Conservation (phyloP, 2,329 filamentous ascomycete genomes). For the Colletotrichum spaethianum region DNA sequence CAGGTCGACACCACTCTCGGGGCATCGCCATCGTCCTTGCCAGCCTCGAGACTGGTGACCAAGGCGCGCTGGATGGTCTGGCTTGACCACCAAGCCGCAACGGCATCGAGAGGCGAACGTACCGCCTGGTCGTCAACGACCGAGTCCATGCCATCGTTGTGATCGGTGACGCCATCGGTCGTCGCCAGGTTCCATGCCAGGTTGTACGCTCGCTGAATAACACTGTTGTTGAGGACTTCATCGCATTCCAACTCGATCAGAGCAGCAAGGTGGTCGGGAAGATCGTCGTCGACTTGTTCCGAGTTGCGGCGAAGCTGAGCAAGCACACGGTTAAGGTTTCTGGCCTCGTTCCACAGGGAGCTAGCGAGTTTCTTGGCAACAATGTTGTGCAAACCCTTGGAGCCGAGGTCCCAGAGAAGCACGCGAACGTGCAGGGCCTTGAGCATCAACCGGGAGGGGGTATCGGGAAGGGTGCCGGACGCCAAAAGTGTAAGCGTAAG, state of each 20-base stretch:
- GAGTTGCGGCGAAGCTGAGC: conserved; percentile 58
- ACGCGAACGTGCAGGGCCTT: conserved; percentile 94
- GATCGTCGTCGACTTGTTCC: conserved; percentile 71
- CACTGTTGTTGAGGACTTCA: conserved; percentile 81
- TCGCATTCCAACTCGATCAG: conserved; percentile 87
- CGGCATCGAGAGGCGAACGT: conserved; percentile 87
- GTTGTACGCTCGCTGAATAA: conserved; percentile 90
- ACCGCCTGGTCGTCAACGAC: conserved; percentile 90
- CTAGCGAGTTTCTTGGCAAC: conserved; percentile 82
- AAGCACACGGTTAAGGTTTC: conserved; percentile 70
- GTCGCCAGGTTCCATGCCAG: conserved; percentile 89
- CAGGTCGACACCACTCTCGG: conserved; percentile 59
- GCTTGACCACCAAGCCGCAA: conserved; percentile 91
- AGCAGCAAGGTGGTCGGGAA: conserved; percentile 82
- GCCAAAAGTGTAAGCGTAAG: conserved; percentile 89
- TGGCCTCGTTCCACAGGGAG: conserved; percentile 86
- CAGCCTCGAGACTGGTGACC: conserved; percentile 70
- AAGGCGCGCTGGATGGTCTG: conserved; percentile 79
- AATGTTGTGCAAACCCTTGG: conserved; percentile 76
- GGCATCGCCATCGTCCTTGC: conserved; percentile 61
- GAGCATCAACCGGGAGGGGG: conserved; percentile 87
- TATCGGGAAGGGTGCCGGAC: conserved; percentile 87
- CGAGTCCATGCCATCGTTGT: conserved; percentile 82
- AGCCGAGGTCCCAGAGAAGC: conserved; percentile 83
- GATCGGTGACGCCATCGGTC: conserved; percentile 72